phyloP scores from a whole-genome alignment of 2,329 filamentous ascomycete genomes.

The Colletotrichum australisinense region DNA sequence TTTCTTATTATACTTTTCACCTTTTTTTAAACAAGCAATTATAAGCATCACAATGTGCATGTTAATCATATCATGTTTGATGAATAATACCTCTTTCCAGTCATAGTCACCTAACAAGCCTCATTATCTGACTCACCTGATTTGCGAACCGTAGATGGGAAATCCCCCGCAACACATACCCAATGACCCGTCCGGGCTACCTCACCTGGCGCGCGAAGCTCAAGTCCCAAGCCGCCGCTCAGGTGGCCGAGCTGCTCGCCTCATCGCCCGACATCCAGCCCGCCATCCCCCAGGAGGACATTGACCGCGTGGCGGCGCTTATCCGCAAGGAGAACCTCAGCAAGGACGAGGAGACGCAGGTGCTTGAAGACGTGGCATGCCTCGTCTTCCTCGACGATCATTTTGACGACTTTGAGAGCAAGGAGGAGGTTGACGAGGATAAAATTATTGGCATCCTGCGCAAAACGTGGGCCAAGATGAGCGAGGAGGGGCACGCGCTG shows the following conservation, averaged over 20 bases:
- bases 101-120: not conserved
- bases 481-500: constrained; percentile 68
- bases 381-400: constrained; percentile 90
- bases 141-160: constrained; percentile 72
- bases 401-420: constrained; percentile 81
- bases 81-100: not conserved
- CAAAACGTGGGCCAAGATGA: constrained; percentile 85
- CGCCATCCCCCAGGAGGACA: constrained; percentile 59
- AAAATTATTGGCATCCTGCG: constrained; percentile 78
- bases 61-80: not conserved
- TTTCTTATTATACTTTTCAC: not conserved
- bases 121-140: constrained; percentile 22
- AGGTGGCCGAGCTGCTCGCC: constrained; percentile 66
- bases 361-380: constrained; percentile 87
- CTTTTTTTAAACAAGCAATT: not conserved
- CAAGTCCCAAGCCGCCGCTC: constrained; percentile 71
- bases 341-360: constrained; percentile 72
- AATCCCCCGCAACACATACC: constrained; percentile 78
- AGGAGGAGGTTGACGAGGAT: constrained; percentile 75
- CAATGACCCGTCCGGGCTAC: constrained; percentile 81
- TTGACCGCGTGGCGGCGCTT: constrained; percentile 73
- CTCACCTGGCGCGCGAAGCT: constrained; percentile 82
- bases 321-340: constrained; percentile 83
- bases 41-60: not conserved
- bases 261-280: constrained; percentile 50